Percentiles rank a stretch among this genome's conserved stretches.
Conservation (phyloP, 2,329 filamentous ascomycete species). For the Colletotrichum sp. region DNA sequence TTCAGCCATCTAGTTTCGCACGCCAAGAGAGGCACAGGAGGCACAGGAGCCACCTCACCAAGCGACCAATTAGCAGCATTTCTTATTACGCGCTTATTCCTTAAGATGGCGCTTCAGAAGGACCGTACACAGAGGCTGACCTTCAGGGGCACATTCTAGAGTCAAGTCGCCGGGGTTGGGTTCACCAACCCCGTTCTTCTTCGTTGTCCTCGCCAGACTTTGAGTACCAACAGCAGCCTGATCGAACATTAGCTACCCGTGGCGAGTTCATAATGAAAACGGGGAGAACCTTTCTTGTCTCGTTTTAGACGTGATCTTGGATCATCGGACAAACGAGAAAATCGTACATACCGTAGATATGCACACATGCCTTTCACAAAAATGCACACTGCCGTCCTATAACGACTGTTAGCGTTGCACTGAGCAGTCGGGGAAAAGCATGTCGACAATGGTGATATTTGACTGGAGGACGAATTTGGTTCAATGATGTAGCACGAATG, state of each 20-base stretch:
- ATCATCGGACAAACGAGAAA: not conserved
- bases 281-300: not conserved
- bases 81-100: not conserved
- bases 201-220: not conserved
- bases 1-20: not conserved
- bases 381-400: not conserved
- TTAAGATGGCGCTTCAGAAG: not conserved
- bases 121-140: not conserved
- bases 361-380: not conserved
- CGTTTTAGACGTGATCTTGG: not conserved
- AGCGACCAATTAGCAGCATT: not conserved
- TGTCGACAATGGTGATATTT: not conserved
- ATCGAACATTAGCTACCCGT: not conserved
- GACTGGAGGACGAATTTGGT: not conserved
- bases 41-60: not conserved
- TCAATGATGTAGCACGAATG: not conserved
- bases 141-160: not conserved
- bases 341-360: not conserved
- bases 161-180: not conserved
- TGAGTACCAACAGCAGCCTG: not conserved
- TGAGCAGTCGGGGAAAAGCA: not conserved
- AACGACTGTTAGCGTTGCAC: not conserved
- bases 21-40: not conserved
- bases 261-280: not conserved
- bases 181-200: not conserved